These are phyloP conservation scores for Metschnikowia bowlesiae DNA, from an alignment of 805 yeast genomes.

Conservation along the genomic window DNA sequence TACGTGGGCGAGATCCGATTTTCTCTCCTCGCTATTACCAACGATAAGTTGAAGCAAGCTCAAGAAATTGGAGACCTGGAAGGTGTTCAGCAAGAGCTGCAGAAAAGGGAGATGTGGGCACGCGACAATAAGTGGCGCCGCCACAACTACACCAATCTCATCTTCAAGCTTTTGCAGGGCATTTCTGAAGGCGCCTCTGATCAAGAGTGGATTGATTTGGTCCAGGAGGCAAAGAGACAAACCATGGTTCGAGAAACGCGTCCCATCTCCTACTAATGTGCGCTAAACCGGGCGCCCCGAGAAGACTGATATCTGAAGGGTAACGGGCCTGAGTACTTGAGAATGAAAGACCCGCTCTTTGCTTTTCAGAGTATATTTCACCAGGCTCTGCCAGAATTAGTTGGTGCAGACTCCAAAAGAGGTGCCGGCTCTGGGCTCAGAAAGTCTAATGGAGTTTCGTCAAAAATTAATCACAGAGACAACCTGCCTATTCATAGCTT, in stretches of 20 bases:
- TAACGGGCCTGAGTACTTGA: no score
- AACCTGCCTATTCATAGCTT: slow-evolving; percentile 17
- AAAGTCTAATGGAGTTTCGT: background rate
- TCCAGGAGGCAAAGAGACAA: slow-evolving; percentile 23
- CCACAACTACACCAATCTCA: slow-evolving; percentile 50
- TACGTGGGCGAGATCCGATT: slow-evolving; percentile 51
- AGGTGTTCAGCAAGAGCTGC: slow-evolving; percentile 35
- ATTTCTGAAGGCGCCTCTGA: slow-evolving; percentile 33
- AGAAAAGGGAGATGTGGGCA: slow-evolving; percentile 49
- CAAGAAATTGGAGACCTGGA: slow-evolving; percentile 37
- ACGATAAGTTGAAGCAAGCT: slow-evolving; percentile 42
- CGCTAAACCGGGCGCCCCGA: no score
- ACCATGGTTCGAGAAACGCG: slow-evolving; percentile 6
- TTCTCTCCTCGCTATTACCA: slow-evolving; percentile 50
- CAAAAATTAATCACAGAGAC: no score
- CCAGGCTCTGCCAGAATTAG: no score
- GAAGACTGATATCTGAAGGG: no score
- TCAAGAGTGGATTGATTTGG: slow-evolving; percentile 33
- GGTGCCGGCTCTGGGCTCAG: no score
- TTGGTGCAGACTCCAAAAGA: no score
- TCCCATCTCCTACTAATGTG: background rate
- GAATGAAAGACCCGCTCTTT: no score
- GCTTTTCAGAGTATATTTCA: no score
- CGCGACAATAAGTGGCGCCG: slow-evolving; percentile 52
- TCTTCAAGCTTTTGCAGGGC: slow-evolving; percentile 42